Conservation (phyloP, 805 yeast genomes). For the Kazachstania martiniae region DNA sequence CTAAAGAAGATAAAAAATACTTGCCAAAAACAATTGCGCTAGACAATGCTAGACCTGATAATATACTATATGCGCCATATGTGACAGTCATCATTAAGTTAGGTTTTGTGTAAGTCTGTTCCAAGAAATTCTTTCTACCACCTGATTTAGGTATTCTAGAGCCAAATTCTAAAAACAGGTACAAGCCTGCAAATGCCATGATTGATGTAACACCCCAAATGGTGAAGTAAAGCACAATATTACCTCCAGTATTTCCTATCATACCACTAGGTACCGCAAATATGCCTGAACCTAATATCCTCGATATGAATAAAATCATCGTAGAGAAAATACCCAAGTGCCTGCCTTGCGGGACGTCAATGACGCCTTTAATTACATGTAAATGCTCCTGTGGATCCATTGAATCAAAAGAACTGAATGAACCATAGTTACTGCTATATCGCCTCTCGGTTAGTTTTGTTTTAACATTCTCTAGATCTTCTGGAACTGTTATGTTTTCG, state of each 20-base stretch:
- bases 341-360: slow-evolving; percentile 54
- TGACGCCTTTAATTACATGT: slow-evolving; percentile 2
- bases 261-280: slow-evolving; percentile 63
- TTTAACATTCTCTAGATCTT: no score
- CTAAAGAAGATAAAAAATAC: slow-evolving; percentile 38
- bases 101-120: slow-evolving; percentile 54
- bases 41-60: slow-evolving; percentile 46
- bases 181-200: slow-evolving; percentile 56
- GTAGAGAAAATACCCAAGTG: slow-evolving; percentile 64
- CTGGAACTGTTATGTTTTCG: no score
- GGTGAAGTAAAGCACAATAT: slow-evolving; percentile 44
- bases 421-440: no score
- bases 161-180: slow-evolving; percentile 59
- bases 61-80: slow-evolving; percentile 37
- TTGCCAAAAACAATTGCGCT: slow-evolving; percentile 54
- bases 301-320: slow-evolving; percentile 48
- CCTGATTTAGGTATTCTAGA: slow-evolving; percentile 64
- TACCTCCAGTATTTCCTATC: slow-evolving; percentile 58
- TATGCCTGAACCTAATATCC: slow-evolving; percentile 72
- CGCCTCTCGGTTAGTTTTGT: no score
- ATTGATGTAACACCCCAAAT: slow-evolving; percentile 57
- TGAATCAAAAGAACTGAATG: slow-evolving; percentile 7
- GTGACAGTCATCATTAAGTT: slow-evolving; percentile 42
- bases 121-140: slow-evolving; percentile 64
- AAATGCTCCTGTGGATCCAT: slow-evolving; percentile 3